Evolutionary conservation across 352 stramenopile genomes (phyloP).

Genomic region (Pythium grandisporangium): DNA sequence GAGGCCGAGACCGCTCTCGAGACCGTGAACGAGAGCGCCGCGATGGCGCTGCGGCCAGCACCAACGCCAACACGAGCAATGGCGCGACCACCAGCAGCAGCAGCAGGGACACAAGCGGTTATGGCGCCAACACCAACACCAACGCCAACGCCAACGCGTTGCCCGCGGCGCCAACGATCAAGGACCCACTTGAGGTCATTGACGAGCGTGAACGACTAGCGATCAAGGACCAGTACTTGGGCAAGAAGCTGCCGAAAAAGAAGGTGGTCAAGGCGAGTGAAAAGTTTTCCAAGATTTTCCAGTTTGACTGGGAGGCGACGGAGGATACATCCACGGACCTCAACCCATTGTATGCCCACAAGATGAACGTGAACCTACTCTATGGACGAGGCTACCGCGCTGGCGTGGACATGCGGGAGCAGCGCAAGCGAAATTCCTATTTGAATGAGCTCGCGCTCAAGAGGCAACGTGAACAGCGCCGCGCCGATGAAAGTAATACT

Average conservation of each 20-base stretch:
- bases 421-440: constrained; percentile 89
- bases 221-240: constrained; percentile 88
- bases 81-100: too few relatives aligned
- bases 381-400: constrained; percentile 90
- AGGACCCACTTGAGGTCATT: constrained; percentile 13
- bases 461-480: constrained; percentile 70
- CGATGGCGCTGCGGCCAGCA: background rate
- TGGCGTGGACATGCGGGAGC: constrained; percentile 90
- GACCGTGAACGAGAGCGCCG: too few relatives aligned
- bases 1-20: background rate
- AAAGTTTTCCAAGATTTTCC: constrained; percentile 91
- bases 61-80: background rate
- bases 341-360: constrained; percentile 88
- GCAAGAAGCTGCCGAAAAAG: constrained; percentile 81
- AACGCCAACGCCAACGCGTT: background rate
- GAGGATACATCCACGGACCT: constrained; percentile 89
- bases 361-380: constrained; percentile 85
- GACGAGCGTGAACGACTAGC: constrained; percentile 71
- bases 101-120: too few relatives aligned
- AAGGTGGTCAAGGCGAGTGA: constrained; percentile 89
- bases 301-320: constrained; percentile 91
- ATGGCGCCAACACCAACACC: background rate
- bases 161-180: background rate
- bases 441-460: constrained; percentile 83
- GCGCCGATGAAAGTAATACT: constrained; percentile 48